Evolutionary conservation across 345 rosid species (phyloP).

Genomic region (Anastatica hierochuntica): DNA sequence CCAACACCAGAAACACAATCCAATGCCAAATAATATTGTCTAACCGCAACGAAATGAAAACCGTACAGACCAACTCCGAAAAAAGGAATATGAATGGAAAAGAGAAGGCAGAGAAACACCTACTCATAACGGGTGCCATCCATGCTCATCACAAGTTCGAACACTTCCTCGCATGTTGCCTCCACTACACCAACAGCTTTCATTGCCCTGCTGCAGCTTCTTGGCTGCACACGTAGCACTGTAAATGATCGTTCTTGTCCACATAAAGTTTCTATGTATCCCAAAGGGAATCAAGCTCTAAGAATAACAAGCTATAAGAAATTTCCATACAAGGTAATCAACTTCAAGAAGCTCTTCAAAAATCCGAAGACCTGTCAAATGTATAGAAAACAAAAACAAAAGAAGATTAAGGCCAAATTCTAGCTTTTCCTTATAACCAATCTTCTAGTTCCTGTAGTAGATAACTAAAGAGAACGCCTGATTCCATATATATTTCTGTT

Average conservation of each 20-base stretch:
- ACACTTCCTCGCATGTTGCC: conserved; percentile 95
- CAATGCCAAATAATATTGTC: background rate
- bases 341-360: conserved; percentile 99
- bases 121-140: conserved; percentile 98
- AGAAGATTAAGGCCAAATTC: background rate
- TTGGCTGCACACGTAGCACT: conserved; percentile 59
- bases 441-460: conserved; percentile 1
- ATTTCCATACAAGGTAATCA: conserved; percentile 83
- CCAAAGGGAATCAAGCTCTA: conserved; percentile 5
- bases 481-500: too few species aligned
- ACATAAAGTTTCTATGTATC: conserved; percentile 11
- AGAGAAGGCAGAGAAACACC: conserved; percentile 32
- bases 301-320: background rate
- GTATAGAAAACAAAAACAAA: background rate
- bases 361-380: conserved; percentile 86
- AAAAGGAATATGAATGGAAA: background rate
- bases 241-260: conserved; percentile 16
- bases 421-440: background rate
- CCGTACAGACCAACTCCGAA: background rate
- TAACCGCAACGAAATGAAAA: background rate
- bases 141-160: conserved; percentile 99
- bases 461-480: background rate
- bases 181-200: conserved; percentile 99
- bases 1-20: background rate
- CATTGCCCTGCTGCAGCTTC: conserved; percentile 99